phyloP scores from a whole-genome alignment of 169 alveolate genomes.

The Perkinsus chesapeaki region DNA sequence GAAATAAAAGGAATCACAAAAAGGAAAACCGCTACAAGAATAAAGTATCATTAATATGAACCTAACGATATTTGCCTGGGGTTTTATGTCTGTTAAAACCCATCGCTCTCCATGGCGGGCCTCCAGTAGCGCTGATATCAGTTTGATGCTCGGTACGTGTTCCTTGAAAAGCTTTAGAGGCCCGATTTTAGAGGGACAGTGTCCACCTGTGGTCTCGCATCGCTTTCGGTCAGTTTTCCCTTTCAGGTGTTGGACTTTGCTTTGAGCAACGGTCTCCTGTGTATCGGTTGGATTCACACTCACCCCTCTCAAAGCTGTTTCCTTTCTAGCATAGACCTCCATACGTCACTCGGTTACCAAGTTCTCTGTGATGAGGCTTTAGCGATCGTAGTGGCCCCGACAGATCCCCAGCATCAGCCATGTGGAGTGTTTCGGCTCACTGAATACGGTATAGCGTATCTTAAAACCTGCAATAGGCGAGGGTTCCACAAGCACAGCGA shows the following conservation, averaged over 20 bases:
- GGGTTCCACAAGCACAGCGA: slow-evolving; percentile 42
- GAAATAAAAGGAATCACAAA: no score
- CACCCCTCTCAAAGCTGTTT: slow-evolving; percentile 40
- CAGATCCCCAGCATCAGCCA: slow-evolving; percentile 10
- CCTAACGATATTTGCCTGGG: no score
- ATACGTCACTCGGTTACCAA: slow-evolving; percentile 37
- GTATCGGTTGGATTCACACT: slow-evolving; percentile 52
- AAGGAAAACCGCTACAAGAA: no score
- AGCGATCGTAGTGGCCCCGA: slow-evolving; percentile 46
- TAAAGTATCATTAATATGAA: no score
- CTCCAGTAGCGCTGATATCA: no score
- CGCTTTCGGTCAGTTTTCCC: background rate
- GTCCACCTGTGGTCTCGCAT: background rate
- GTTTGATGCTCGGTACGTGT: no score
- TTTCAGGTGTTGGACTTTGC: background rate
- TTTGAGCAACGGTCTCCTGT: slow-evolving; percentile 11
- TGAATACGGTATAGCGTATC: slow-evolving; percentile 22
- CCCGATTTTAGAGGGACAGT: no score
- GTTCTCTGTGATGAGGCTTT: slow-evolving; percentile 33
- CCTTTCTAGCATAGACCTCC: slow-evolving; percentile 40
- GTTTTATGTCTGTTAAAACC: no score
- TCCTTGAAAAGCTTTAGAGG: no score
- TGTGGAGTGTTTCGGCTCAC: slow-evolving; percentile 35
- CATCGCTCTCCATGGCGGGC: no score
- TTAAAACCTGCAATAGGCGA: slow-evolving; percentile 18